phyloP scores from a whole-genome alignment of 768 basidiomycete genomes.

The Tephrocybe sp. region DNA sequence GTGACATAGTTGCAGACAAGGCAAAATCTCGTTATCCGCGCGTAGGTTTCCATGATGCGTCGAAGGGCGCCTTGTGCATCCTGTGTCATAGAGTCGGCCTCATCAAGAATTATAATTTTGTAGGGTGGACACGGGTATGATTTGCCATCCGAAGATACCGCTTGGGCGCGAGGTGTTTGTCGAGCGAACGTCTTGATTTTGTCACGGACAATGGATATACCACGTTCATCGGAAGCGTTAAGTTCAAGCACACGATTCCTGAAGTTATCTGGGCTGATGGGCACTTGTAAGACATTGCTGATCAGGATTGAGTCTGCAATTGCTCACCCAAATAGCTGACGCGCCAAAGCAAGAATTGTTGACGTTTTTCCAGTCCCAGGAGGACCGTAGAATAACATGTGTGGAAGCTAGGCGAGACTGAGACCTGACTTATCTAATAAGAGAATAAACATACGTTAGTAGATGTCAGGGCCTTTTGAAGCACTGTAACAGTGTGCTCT shows the following conservation, averaged over 20 bases:
- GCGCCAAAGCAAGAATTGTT: conserved; percentile 90
- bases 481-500: conserved; percentile 92
- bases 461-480: conserved; percentile 87
- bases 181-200: conserved; percentile 99
- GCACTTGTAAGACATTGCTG: not conserved
- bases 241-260: conserved; percentile 91
- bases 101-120: conserved; percentile 98
- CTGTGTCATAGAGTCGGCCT: conserved; percentile 99
- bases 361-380: conserved; percentile 99
- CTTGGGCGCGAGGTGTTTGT: conserved; percentile 83
- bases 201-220: conserved; percentile 94
- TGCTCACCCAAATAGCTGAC: conserved; percentile 91
- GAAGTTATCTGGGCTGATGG: conserved; percentile 88
- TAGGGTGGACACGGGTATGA: conserved; percentile 95
- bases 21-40: conserved; percentile 95
- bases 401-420: conserved; percentile 71
- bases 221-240: conserved; percentile 98
- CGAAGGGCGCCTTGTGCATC: conserved; percentile 96
- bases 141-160: conserved; percentile 71
- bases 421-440: not conserved
- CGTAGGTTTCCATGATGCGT: conserved; percentile 99
- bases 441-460: conserved; percentile 68
- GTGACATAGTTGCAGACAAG: conserved; percentile 99
- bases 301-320: conserved; percentile 6
- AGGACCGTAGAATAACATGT: conserved; percentile 99